Evolutionary conservation across 768 basidiomycete species (phyloP).

Genomic region (Tremella mesenterica): DNA sequence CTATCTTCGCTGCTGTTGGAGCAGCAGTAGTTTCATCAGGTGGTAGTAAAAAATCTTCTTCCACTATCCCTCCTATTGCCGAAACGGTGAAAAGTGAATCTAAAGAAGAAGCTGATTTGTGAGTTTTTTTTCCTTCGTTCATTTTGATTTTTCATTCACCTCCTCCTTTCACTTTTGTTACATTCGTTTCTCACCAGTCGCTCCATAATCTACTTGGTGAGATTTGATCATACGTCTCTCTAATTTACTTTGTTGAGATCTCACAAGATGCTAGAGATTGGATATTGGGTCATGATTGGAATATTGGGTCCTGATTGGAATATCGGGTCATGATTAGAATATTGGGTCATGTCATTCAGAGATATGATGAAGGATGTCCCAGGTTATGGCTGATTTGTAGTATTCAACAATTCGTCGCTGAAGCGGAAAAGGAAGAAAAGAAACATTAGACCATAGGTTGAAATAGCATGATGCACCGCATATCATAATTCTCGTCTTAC

Average conservation of each 20-base stretch:
- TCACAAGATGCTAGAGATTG: background rate
- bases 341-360: background rate
- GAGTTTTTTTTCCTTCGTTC: conserved; percentile 10
- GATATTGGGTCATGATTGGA: background rate
- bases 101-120: conserved; percentile 44
- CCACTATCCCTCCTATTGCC: conserved; percentile 15
- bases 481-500: background rate
- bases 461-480: conserved; percentile 4
- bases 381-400: conserved; percentile 12
- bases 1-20: conserved; percentile 34
- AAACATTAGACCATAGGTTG: conserved; percentile 5
- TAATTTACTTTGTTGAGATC: no score
- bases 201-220: no score
- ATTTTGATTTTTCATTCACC: no score
- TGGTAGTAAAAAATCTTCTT: conserved; percentile 20
- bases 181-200: no score
- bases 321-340: background rate
- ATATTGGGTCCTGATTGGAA: background rate
- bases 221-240: no score
- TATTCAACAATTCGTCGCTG: conserved; percentile 44
- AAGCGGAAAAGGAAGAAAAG: conserved; percentile 41
- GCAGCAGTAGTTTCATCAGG: conserved; percentile 24
- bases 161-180: background rate
- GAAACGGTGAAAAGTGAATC: conserved; percentile 19
- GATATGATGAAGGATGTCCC: background rate